A percentile compares a stretch with the other conserved stretches of the same genome.
phyloP scores from a whole-genome alignment of 148 eudicot genomes.

The Rhododendron mucronatum region DNA sequence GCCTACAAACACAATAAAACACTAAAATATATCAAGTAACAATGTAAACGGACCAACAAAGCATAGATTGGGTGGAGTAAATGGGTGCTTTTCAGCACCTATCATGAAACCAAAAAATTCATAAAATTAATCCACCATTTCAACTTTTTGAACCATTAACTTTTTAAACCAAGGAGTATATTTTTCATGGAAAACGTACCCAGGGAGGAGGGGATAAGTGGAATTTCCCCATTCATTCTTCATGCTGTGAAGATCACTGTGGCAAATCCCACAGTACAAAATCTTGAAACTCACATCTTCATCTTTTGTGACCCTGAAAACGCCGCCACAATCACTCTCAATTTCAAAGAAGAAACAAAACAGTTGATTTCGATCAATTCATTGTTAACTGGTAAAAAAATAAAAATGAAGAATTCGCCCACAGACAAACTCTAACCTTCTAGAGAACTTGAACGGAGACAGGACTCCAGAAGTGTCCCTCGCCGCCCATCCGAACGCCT shows the following conservation, averaged over 20 bases:
- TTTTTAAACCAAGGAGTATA: no score
- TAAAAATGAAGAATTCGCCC: background rate
- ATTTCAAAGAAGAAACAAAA: background rate
- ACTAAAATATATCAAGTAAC: no score
- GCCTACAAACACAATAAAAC: no score
- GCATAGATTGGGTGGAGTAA: no score
- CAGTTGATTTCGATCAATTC: no score
- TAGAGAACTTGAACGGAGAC: conserved; percentile 2
- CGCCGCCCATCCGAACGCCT: conserved; percentile 9
- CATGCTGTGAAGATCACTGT: background rate
- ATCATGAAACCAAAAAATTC: no score
- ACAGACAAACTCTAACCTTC: conserved; percentile 3
- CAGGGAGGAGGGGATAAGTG: background rate
- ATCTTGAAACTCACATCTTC: conserved; percentile 9
- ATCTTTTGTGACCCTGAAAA: background rate
- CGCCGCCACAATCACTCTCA: background rate
- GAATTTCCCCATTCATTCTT: background rate
- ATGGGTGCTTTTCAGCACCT: no score
- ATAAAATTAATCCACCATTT: no score
- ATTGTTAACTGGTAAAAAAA: background rate
- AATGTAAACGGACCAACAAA: no score
- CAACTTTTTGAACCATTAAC: no score
- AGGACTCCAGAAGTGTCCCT: background rate
- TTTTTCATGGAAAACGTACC: background rate
- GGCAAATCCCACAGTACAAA: conserved; percentile 12